Conservation (phyloP, 2,329 filamentous ascomycete genomes). For the Alternaria longipes region DNA sequence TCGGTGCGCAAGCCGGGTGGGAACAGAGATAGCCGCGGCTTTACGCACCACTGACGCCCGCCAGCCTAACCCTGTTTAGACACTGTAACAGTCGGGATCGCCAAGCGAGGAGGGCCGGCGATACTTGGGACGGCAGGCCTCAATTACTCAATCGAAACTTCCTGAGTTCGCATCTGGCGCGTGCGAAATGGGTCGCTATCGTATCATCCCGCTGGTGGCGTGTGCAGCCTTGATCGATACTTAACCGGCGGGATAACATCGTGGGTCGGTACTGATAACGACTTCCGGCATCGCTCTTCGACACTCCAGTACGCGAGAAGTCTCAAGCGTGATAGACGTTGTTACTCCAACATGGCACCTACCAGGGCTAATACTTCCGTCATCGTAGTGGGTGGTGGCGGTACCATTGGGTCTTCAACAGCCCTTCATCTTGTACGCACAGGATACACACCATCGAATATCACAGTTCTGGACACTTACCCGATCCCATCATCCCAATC, state of each 20-base stretch:
- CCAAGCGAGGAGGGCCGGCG: neutral
- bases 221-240: conserved; percentile 23
- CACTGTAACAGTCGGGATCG: conserved; percentile 7
- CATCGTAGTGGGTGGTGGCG: conserved; percentile 60
- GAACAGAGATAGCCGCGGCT: conserved; percentile 1
- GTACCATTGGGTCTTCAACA: conserved; percentile 63
- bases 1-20: neutral
- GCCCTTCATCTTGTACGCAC: conserved; percentile 61
- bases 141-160: conserved; percentile 20
- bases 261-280: conserved; percentile 16
- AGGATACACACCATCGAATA: conserved; percentile 57
- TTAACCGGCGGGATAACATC: conserved; percentile 19
- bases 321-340: neutral
- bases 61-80: conserved; percentile 8
- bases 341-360: conserved; percentile 22
- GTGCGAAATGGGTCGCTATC: conserved; percentile 14
- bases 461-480: conserved; percentile 60
- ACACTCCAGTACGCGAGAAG: neutral
- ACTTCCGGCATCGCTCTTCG: conserved; percentile 1
- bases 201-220: conserved; percentile 24
- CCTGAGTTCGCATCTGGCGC: conserved; percentile 6
- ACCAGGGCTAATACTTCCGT: conserved; percentile 34
- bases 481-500: conserved; percentile 58
- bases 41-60: conserved; percentile 12
- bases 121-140: conserved; percentile 3